phyloP scores from a whole-genome alignment of 164 flowering plant species.

The Paratinospora sagittata region DNA sequence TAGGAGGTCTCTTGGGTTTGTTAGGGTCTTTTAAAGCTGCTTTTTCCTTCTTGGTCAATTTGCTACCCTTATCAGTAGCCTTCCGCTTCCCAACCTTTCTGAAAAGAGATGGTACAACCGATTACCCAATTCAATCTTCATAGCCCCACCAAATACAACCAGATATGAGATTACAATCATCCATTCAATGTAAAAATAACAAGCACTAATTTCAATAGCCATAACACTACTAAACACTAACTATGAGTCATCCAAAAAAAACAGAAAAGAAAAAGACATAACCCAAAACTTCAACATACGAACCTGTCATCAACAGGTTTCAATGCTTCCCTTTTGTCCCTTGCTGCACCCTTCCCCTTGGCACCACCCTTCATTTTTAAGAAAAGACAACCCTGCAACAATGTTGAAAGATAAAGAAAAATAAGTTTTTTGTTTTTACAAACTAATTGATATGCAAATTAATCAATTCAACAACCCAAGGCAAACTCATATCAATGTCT shows the following conservation, averaged over 20 bases:
- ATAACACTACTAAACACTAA: background rate
- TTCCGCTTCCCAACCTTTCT: slow-evolving; percentile 74
- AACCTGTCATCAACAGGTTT: slow-evolving; percentile 70
- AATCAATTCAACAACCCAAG: background rate
- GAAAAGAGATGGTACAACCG: slow-evolving; percentile 17
- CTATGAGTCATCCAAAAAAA: background rate
- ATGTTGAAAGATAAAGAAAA: background rate
- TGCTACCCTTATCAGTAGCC: slow-evolving; percentile 37
- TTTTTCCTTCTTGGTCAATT: slow-evolving; percentile 28
- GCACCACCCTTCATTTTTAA: slow-evolving; percentile 37
- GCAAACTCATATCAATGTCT: background rate
- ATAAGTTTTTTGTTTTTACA: no score
- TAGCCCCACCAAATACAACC: slow-evolving; percentile 8
- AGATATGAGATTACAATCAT: no score
- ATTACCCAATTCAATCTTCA: background rate
- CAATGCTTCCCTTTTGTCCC: slow-evolving; percentile 47
- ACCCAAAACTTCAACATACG: background rate
- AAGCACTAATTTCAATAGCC: background rate
- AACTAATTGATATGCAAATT: background rate
- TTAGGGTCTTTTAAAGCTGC: no score
- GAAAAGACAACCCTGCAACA: background rate
- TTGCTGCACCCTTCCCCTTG: slow-evolving; percentile 50
- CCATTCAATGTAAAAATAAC: background rate
- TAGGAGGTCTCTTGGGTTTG: no score
- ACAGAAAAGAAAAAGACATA: background rate